Conservation (phyloP, 2,329 filamentous ascomycete genomes). For the Lachnellula suecica region DNA sequence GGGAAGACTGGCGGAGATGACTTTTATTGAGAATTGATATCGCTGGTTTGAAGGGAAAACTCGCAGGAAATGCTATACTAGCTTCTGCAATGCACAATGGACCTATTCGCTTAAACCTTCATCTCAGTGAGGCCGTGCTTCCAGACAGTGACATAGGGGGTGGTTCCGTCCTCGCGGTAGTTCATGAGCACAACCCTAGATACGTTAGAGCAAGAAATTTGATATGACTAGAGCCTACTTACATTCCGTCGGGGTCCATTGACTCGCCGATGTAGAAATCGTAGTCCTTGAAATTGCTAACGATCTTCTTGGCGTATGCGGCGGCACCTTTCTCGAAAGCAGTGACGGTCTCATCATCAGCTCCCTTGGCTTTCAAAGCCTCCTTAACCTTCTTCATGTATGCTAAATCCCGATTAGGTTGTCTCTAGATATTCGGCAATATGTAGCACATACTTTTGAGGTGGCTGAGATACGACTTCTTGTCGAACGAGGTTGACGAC, state of each 20-base stretch:
- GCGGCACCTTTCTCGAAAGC: constrained; percentile 77
- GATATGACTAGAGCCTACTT: constrained; percentile 39
- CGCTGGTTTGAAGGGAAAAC: background rate
- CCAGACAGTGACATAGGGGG: constrained; percentile 88
- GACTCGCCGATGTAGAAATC: constrained; percentile 92
- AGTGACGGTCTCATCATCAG: constrained; percentile 65
- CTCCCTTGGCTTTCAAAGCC: constrained; percentile 61
- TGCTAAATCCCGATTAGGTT: constrained; percentile 43
- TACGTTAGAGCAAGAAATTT: constrained; percentile 12
- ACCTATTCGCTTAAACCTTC: constrained; percentile 74
- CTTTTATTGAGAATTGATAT: constrained; percentile 1
- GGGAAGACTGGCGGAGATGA: background rate
- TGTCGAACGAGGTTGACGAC: constrained; percentile 75
- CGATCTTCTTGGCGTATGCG: constrained; percentile 75
- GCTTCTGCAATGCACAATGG: constrained; percentile 1
- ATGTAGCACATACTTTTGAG: constrained; percentile 69
- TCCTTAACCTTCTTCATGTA: constrained; percentile 92
- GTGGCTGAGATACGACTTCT: constrained; percentile 80
- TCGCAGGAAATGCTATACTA: constrained; percentile 5
- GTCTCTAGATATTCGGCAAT: background rate
- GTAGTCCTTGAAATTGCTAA: constrained; percentile 89
- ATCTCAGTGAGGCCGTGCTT: constrained; percentile 87
- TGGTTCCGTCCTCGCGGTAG: constrained; percentile 95
- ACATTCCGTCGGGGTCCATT: constrained; percentile 95
- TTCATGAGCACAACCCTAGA: constrained; percentile 84